Base-by-base conservation (phyloP, 1,284 basidiomycete genomes). In the Takashimella tepidaria region DNA sequence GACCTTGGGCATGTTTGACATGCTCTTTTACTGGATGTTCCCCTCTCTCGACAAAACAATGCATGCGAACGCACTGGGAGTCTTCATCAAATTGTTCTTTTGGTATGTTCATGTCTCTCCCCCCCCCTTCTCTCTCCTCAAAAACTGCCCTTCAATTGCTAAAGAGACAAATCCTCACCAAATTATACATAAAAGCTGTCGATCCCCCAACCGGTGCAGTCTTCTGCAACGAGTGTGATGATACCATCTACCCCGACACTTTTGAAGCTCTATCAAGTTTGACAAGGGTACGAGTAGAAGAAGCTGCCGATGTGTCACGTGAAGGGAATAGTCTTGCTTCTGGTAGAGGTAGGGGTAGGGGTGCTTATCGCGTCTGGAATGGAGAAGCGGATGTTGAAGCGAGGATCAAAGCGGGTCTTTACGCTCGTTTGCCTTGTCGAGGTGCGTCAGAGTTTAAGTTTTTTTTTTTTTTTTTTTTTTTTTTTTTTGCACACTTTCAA, bases 1-100 rank as follows among this genome's bases (percentile, higher is more conserved):
- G 87, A n/a, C 88, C 89, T 1, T 86, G 87, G 69, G 83, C 83
- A 6, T 92, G 89, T 63, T 76, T 92, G 10, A 82, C 86, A n/a
- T 92, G 89, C 67, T 67, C 82, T 4, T 87, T 80, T 65, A 79
- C 83, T 23, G 89, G 86, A 5, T 92, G 89, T 64, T 87, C 68
- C 3, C 57, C 64, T 11, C 85, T 87, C 60, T 20, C 77, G 82
- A 43, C 67, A 5, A 60, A 59, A 20, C 55, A 64, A 22, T 69
- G 69, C 42, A 59, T 72, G 50, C 51, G 53, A 22, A 50, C 44
- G 19, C 69, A 69, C 54, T 67, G 63, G 62, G 51, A 54, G 1
- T 45, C 51, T 13, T 58, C 50, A 23, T 56, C 53, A 47, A 69
- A 76, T 86, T 57, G 79, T 75, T 59, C 79, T 11, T 88, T 90